A percentile compares a stretch with the other conserved stretches of the same genome.
Conservation (phyloP, 208 protist species). For the Leishmania turanica region DNA sequence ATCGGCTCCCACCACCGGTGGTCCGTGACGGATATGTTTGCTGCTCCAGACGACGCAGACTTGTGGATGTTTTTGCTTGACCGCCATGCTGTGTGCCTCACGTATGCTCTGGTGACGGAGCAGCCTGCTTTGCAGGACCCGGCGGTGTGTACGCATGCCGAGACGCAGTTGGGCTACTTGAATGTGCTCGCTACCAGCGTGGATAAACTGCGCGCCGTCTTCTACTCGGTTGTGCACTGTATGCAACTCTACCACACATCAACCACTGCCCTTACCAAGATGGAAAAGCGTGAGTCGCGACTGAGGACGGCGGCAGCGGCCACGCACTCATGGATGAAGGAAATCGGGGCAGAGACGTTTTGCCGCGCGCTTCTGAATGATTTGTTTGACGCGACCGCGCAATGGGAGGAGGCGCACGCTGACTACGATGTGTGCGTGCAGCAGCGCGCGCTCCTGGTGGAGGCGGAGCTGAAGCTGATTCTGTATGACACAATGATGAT, state of each 20-base stretch:
- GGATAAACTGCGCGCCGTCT: slow-evolving; percentile 34
- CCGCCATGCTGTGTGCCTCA: slow-evolving; percentile 66
- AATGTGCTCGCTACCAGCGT: slow-evolving; percentile 13
- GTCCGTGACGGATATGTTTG: slow-evolving; percentile 28
- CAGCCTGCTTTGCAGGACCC: background rate
- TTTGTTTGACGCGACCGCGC: slow-evolving; percentile 33
- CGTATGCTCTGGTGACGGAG: slow-evolving; percentile 34
- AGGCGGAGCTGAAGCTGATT: slow-evolving; percentile 43
- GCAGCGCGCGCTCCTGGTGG: slow-evolving; percentile 22
- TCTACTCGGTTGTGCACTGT: slow-evolving; percentile 46
- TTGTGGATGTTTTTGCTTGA: slow-evolving; percentile 79
- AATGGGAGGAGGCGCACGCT: slow-evolving; percentile 14
- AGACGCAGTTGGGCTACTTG: background rate
- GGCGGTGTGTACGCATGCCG: background rate
- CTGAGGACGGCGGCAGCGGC: background rate
- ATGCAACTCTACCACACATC: slow-evolving; percentile 41
- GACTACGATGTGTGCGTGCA: slow-evolving; percentile 2
- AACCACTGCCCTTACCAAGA: slow-evolving; percentile 5
- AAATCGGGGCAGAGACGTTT: slow-evolving; percentile 17
- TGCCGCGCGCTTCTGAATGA: slow-evolving; percentile 41
- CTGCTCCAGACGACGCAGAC: slow-evolving; percentile 43
- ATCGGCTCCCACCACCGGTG: slow-evolving; percentile 47
- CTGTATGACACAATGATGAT: slow-evolving; percentile 26
- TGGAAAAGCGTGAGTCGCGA: slow-evolving; percentile 33
- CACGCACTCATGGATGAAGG: slow-evolving; percentile 30